Evolutionary conservation across 1,139 yeast genomes (phyloP), one percentile per base, ranked within the genome.

Genomic region (Candida sanyaensis): DNA sequence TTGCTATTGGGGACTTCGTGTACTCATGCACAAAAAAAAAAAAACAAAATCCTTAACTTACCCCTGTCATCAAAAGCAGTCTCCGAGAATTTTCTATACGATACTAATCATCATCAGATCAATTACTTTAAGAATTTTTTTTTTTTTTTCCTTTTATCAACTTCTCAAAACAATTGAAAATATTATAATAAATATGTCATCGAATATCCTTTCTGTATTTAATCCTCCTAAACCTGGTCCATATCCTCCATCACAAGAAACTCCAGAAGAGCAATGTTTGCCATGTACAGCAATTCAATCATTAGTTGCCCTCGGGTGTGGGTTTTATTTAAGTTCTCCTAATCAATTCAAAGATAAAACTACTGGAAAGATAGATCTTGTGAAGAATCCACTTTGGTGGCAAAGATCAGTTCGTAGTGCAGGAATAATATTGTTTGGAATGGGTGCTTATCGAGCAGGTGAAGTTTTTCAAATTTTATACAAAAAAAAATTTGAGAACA

Each of bases 221-320:
- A 69, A 61, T 47, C 77, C 77, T 1, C 73, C 75, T 3, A 65
- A 72, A 2, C 52, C 71, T 7, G 54, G 71, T 26, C 63, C 61
- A 36, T 50, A 66, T 9, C 52, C 65, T 0, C 43, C 37, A 41
- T 32, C 38, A 26, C 56, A 54, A 9, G 61, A 57, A n/a, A 64
- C 61, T 3, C 49, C 51, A 6, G 57, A 51, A n/a, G 60, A 55
- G 6, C 65, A 61, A 13, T 75, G 80, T 52, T 44, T 71, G 21
- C 72, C 73, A 6, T 75, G 80, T 52, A 74, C 77, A 1, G 62
- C 69, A 3, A 63, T 73, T 9, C 80, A 75, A 55, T 65, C 73
- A 46, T 48, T 63, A 9, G 62, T 68, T 32, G 65, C 70, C 6
- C 41, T 72, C 10, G 70, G 58, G 0, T 71, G 75, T 10, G 80